Evolutionary conservation across 805 yeast species (phyloP).

Genomic region (Ogataea naganishii): DNA sequence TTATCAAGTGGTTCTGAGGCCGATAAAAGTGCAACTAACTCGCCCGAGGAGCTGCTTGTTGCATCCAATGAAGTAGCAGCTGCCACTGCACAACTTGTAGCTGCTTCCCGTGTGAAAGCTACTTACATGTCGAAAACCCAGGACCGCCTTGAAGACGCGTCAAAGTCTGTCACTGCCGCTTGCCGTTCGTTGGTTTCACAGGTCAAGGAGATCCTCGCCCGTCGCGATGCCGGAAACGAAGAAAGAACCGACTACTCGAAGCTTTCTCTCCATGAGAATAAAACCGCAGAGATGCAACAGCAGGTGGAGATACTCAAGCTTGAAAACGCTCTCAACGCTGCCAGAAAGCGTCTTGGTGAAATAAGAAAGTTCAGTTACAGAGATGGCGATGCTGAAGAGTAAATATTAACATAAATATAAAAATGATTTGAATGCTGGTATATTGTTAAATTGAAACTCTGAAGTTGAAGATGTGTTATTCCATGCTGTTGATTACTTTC

Average conservation of each 20-base stretch:
- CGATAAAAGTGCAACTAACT: too few species aligned
- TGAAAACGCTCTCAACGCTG: conserved; percentile 61
- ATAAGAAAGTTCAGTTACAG: conserved; percentile 72
- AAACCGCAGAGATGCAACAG: conserved; percentile 85
- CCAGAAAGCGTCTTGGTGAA: conserved; percentile 77
- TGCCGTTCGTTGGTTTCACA: conserved; percentile 64
- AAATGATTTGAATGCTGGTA: not conserved
- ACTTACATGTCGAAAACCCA: conserved; percentile 69
- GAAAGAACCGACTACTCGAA: conserved; percentile 65
- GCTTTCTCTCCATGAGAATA: conserved; percentile 69
- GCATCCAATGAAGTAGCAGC: conserved; percentile 91
- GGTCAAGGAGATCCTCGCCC: conserved; percentile 52
- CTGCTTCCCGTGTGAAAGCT: conserved; percentile 85
- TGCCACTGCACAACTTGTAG: conserved; percentile 85
- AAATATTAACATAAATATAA: conserved; percentile 1
- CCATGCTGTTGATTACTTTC: not conserved
- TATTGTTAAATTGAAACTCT: conserved; percentile 1
- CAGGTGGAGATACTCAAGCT: conserved; percentile 83
- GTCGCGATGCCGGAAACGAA: conserved; percentile 24
- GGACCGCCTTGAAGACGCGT: conserved; percentile 59
- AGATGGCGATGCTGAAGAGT: conserved; percentile 51
- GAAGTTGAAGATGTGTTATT: not conserved
- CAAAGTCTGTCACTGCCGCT: conserved; percentile 63
- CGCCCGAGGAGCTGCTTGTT: conserved; percentile 79
- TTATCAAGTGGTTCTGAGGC: too few species aligned